Conservation (phyloP, 306 rosid genomes). For the Nissolia schottii region DNA sequence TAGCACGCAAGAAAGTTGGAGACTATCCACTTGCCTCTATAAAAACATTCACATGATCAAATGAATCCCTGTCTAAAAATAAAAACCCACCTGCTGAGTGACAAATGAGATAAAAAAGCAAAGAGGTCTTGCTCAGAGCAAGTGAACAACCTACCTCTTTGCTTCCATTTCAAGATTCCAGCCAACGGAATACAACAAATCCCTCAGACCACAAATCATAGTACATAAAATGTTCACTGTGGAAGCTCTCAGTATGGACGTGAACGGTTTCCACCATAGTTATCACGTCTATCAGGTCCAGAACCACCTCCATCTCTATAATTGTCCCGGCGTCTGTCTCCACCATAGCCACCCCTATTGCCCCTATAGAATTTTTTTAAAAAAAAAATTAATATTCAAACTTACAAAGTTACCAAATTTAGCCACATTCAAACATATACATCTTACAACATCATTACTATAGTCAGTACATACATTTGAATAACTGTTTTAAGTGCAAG, state of each 20-base stretch:
- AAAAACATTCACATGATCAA: conserved; percentile 82
- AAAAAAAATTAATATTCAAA: not conserved
- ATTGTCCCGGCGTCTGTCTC: conserved; percentile 90
- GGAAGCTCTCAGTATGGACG: conserved; percentile 78
- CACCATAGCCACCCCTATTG: conserved; percentile 95
- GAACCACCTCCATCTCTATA: conserved; percentile 53
- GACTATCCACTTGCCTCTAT: conserved; percentile 96
- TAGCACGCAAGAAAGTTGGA: conserved; percentile 96
- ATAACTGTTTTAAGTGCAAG: not conserved
- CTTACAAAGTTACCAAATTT: not conserved
- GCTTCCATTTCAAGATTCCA: conserved; percentile 79
- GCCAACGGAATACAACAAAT: conserved; percentile 64
- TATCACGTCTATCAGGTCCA: conserved; percentile 91
- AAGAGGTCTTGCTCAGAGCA: conserved; percentile 71
- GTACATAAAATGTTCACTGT: conserved; percentile 66
- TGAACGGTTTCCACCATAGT: conserved; percentile 83
- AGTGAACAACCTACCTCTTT: conserved; percentile 98
- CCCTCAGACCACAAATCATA: conserved; percentile 75
- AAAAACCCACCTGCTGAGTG: conserved; percentile 57
- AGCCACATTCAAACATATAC: not conserved
- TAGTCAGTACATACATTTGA: not conserved
- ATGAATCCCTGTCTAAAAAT: conserved; percentile 66
- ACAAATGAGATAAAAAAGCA: conserved; percentile 42
- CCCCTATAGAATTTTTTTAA: conserved; percentile 35
- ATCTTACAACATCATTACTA: not conserved